Base-by-base conservation (phyloP, 225 moss, liverwort and hornwort genomes). In the Marchantia polymorpha region DNA sequence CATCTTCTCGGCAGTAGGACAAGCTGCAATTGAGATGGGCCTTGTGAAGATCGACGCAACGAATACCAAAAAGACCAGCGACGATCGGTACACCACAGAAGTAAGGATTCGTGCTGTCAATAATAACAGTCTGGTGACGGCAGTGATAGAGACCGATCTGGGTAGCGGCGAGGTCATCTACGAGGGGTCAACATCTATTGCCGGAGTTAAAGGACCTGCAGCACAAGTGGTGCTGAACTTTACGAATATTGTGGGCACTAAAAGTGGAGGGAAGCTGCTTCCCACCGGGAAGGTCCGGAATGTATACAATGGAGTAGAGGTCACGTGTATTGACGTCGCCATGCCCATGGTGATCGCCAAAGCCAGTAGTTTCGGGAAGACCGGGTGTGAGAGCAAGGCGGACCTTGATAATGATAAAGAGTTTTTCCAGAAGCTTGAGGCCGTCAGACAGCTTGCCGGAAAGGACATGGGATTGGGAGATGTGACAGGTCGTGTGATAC, bases 11-110 rank as follows among this genome's bases (percentile, higher is more conserved):
- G 91, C 80, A 4, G 92, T 92, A 12, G 88, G 83, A 9, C 92
- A 88, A 4, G 92, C 84, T 11, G 92, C 92, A 0, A 77, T 91
- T 7, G 92, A 92, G 60, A 90, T 90, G 91, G 92, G 91, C 2
- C 75, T 92, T 49, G n/a, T 92, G 0, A 12, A 54, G 0, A 47
- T 52, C 15, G 3, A 87, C 11, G 86, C 83, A 10, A 64, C 10
- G 0, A 23, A 23, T 23, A 9, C 20, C 7, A 64, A 12, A 25
- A 3, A 54, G 3, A 13, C 39, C 15, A 75, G 77, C n/a, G 5
- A 5, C 5, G 39, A 39, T 39, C 5, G 3, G 2, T 39, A 39
- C 39, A 39, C 39, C 2, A 91, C 91, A 0, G 69, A 52, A 47
- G 70, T 92, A 7, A 73, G 9, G 52, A 89, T 92, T 47, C 82